A percentile compares a stretch with the other conserved stretches of the same genome.
Conservation (phyloP, 805 yeast species). For the Candida arabinofermentans region DNA sequence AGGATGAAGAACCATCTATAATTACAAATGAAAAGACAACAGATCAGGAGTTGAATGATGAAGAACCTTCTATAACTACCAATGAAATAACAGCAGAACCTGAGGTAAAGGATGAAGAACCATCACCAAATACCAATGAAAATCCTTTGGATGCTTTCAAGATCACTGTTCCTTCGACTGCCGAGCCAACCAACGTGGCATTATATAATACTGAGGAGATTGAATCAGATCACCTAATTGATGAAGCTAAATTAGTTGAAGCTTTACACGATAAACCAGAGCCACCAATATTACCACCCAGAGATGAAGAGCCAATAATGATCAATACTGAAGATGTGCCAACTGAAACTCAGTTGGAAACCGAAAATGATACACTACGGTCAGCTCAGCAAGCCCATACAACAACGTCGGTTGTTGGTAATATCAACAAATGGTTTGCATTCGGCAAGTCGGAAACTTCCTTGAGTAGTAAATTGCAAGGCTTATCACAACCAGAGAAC, state of each 20-base stretch:
- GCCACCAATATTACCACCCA: slow-evolving; percentile 34
- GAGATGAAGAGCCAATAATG: slow-evolving; percentile 21
- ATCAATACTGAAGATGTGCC: slow-evolving; percentile 9
- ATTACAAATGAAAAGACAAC: no score
- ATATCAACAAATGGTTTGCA: slow-evolving; percentile 26
- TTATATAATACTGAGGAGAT: background rate
- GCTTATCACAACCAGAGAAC: slow-evolving; percentile 34
- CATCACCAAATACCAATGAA: slow-evolving; percentile 13
- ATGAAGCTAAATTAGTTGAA: background rate
- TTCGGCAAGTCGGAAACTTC: slow-evolving; percentile 22
- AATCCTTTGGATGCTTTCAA: slow-evolving; percentile 2
- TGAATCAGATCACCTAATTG: slow-evolving; percentile 4
- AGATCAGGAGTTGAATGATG: no score
- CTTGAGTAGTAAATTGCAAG: slow-evolving; percentile 15
- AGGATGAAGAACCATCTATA: no score
- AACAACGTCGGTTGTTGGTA: slow-evolving; percentile 6
- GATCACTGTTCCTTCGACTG: background rate
- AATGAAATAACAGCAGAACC: no score
- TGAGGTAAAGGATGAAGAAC: background rate
- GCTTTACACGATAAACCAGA: background rate
- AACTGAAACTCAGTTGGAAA: background rate
- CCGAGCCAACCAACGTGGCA: background rate
- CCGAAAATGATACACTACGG: slow-evolving; percentile 3
- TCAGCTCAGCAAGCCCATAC: no score
- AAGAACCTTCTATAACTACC: no score